Evolutionary conservation across 305 asterid genomes (phyloP).

Genomic region (Fraxinus latifolia): DNA sequence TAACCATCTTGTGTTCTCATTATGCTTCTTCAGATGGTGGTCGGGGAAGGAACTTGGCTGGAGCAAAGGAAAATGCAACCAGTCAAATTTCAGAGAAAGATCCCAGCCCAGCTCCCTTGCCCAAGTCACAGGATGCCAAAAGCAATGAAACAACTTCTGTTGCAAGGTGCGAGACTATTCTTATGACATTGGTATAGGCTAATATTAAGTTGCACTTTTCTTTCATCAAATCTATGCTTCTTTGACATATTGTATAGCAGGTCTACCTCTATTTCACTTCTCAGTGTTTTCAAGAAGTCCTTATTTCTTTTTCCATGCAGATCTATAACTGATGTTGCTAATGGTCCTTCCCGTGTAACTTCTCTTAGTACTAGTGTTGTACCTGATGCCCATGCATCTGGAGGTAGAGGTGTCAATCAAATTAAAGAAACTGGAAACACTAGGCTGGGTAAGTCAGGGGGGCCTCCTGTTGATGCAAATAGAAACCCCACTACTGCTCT

Average conservation of each 20-base stretch:
- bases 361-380: conserved; percentile 35
- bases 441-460: conserved; percentile 36
- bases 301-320: conserved; percentile 48
- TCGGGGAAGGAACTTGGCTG: conserved; percentile 57
- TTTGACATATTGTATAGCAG: conserved; percentile 8
- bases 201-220: conserved; percentile 14
- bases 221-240: conserved; percentile 19
- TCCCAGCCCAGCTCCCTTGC: conserved; percentile 34
- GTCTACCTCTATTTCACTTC: neutral
- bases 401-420: conserved; percentile 25
- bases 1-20: conserved; percentile 17
- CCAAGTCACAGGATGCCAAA: conserved; percentile 45
- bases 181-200: conserved; percentile 15
- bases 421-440: conserved; percentile 21
- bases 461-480: conserved; percentile 37
- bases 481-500: conserved; percentile 29
- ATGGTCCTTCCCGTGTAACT: conserved; percentile 49
- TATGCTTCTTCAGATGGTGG: conserved; percentile 47
- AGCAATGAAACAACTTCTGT: conserved; percentile 45
- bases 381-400: conserved; percentile 36
- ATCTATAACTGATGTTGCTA: conserved; percentile 38
- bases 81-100: conserved; percentile 48
- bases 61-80: conserved; percentile 46
- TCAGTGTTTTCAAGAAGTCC: conserved; percentile 16
- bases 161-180: conserved; percentile 46